Conservation (phyloP, 257 asterid species). For the Plantago major region DNA sequence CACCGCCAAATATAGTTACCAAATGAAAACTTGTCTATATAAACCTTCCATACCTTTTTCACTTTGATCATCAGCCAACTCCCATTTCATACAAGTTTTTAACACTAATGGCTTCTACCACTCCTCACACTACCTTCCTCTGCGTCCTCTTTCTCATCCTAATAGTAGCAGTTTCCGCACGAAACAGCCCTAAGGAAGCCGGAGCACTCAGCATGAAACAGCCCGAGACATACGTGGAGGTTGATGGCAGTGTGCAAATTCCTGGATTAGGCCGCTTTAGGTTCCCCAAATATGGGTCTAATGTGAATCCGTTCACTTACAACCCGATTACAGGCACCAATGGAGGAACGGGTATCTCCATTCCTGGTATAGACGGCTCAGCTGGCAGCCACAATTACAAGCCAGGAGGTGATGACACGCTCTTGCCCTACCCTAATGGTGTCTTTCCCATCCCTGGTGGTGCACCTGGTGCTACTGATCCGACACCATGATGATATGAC, state of each 20-base stretch:
- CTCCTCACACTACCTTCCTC: too few relatives aligned
- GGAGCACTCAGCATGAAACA: too few relatives aligned
- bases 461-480: conserved; percentile 8
- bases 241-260: conserved; percentile 53
- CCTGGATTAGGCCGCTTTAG: conserved; percentile 65
- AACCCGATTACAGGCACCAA: conserved; percentile 62
- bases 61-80: too few relatives aligned
- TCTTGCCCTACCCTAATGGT: conserved; percentile 48
- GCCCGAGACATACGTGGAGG: too few relatives aligned
- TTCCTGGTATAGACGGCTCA: conserved; percentile 32
- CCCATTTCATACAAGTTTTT: too few relatives aligned
- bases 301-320: conserved; percentile 34
- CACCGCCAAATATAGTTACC: too few relatives aligned
- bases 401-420: conserved; percentile 69
- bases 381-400: conserved; percentile 23
- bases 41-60: too few relatives aligned
- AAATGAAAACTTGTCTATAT: too few relatives aligned
- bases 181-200: too few relatives aligned
- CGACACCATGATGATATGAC: neutral
- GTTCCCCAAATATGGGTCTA: conserved; percentile 39
- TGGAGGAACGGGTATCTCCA: conserved; percentile 34
- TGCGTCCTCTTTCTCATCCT: too few relatives aligned
- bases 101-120: too few relatives aligned
- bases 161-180: too few relatives aligned
- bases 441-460: conserved; percentile 47